Base-by-base conservation (phyloP, 192 early-diverging fungal genomes). In the Chytriomyces hyalinus region DNA sequence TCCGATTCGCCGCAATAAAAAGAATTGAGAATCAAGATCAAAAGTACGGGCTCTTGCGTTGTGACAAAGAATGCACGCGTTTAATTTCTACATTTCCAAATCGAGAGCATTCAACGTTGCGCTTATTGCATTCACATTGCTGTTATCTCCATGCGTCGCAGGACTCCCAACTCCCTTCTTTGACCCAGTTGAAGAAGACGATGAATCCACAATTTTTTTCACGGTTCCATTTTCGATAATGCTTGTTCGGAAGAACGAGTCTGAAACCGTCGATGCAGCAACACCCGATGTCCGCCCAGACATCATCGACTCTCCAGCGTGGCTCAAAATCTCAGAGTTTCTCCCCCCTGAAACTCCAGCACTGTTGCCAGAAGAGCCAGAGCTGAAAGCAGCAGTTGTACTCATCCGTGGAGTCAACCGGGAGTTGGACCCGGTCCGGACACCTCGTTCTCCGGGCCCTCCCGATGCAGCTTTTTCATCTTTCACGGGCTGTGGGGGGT, bases 51-150 rank as follows among this genome's bases (percentile, higher is more conserved):
- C n/a, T 36, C 36, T 36, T 36, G 36, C 36, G 36, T 36, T 36
- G 36, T 36, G 36, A 4, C 36, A 36, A 36, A 36, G 36, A 36
- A 36, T 36, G 36, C 36, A 36, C 24, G 4, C 36, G 36, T 36
- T 36, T 57, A 4, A n/a, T 65, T 65, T 13, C 66, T 28, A 75
- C 73, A 75, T 75, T 66, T 75, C 73, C 49, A 75, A 66, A 75
- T 75, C 73, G 47, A 75, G 73, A 13, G 73, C 73, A 66, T 75
- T 62, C 73, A 75, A 43, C 10, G 73, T 75, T 22, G 61, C 73
- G 5, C 22, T 36, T 20, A 75, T 75, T 26, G 11, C 73, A 17
- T 28, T 62, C n/a, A 5, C 53, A 57, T 57, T 57, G 15, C 15
- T 57, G 53, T 57, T 57, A n/a, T 57, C 53, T 20, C 53, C 53